Evolutionary conservation across 1,284 basidiomycete species (phyloP).

Genomic region (Ustilago xerochloae): DNA sequence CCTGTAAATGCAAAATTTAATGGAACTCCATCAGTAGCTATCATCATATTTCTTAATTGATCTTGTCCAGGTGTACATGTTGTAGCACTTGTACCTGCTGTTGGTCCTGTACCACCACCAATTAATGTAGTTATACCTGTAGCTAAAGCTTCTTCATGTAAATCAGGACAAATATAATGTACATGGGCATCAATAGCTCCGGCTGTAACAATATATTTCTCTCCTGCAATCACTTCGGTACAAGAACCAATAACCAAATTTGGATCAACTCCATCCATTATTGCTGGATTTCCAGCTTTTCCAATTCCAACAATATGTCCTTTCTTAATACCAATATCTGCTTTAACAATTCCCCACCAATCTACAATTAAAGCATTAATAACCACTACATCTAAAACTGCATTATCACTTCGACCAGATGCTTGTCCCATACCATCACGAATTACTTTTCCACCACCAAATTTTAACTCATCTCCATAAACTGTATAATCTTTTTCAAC

Average conservation of each 20-base stretch:
- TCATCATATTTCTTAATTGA: constrained; percentile 62
- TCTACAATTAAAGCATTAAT: constrained; percentile 95
- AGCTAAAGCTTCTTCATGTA: constrained; percentile 74
- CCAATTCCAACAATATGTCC: constrained; percentile 89
- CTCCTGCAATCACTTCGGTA: constrained; percentile 83
- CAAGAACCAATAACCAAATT: constrained; percentile 71
- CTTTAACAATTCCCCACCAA: constrained; percentile 96
- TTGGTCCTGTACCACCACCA: constrained; percentile 83
- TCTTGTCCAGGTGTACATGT: constrained; percentile 82
- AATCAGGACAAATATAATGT: constrained; percentile 89
- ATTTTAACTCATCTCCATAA: constrained; percentile 92
- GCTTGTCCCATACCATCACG: constrained; percentile 77
- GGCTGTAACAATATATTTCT: constrained; percentile 91
- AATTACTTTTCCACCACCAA: constrained; percentile 79
- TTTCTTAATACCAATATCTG: constrained; percentile 93
- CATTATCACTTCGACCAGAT: constrained; percentile 76
- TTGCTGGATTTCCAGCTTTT: constrained; percentile 95
- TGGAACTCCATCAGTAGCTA: constrained; percentile 83
- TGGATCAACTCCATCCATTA: constrained; percentile 84
- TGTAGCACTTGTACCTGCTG: constrained; percentile 89
- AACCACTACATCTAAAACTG: constrained; percentile 89
- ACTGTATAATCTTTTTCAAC: constrained; percentile 87
- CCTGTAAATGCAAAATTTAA: constrained; percentile 89
- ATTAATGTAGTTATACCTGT: constrained; percentile 70
- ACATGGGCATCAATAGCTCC: constrained; percentile 89